Evolutionary conservation across 352 stramenopile genomes (phyloP).

Genomic region (Achlya hypogyna): DNA sequence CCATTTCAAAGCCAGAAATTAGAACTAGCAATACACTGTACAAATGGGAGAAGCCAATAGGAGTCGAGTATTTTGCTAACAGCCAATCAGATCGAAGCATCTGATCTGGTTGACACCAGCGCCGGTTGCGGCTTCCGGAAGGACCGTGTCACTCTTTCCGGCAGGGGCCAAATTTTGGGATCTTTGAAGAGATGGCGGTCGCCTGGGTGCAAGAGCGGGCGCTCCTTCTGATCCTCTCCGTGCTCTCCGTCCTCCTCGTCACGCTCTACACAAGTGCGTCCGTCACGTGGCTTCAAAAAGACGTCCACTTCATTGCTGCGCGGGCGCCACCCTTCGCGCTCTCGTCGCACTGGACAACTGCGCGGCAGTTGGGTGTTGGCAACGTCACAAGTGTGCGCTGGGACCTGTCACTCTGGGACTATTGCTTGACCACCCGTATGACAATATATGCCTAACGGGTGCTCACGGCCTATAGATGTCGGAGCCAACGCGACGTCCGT

Average conservation of each 20-base stretch:
- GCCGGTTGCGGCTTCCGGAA: too few species aligned
- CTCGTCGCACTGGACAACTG: background rate
- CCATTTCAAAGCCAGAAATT: too few species aligned
- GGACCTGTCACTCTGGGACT: background rate
- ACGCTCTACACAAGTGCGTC: conserved; percentile 7
- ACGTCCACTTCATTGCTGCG: background rate
- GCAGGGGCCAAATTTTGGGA: background rate
- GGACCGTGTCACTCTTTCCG: background rate
- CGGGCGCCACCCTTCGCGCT: background rate
- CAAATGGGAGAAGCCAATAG: too few species aligned
- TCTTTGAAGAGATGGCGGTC: background rate
- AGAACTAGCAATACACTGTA: too few species aligned
- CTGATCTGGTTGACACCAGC: too few species aligned
- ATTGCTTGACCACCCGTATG: conserved; percentile 3
- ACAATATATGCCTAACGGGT: background rate
- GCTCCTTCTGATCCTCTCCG: background rate
- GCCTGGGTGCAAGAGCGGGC: background rate
- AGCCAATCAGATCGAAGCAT: background rate
- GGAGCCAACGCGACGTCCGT: background rate
- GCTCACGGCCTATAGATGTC: background rate
- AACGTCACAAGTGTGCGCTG: background rate
- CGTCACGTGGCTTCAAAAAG: background rate
- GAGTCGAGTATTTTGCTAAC: background rate
- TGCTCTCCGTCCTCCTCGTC: conserved; percentile 3
- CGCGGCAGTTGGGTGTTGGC: background rate